Percentiles rank a stretch among this genome's conserved stretches.
phyloP scores from a whole-genome alignment of 2,329 filamentous ascomycete species.

The Apiospora hydei region DNA sequence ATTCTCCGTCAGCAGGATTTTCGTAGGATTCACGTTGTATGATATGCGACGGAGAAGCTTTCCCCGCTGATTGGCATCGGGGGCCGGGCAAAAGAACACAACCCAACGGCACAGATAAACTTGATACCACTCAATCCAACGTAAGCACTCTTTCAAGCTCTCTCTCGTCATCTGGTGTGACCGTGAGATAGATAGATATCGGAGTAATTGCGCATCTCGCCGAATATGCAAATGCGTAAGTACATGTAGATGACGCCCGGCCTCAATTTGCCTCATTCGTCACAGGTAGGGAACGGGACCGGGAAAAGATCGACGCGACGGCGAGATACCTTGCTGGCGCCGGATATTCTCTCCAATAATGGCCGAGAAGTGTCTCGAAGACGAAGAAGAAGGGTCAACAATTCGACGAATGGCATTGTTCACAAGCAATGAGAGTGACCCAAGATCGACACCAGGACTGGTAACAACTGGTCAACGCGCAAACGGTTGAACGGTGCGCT shows the following conservation, averaged over 20 bases:
- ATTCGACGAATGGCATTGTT: background rate
- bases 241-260: background rate
- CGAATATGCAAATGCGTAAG: background rate
- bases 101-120: background rate
- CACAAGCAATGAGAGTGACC: background rate
- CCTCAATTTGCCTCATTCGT: constrained; percentile 15
- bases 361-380: constrained; percentile 3
- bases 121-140: background rate
- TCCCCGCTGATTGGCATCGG: constrained; percentile 11
- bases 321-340: background rate
- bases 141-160: constrained; percentile 13
- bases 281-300: background rate
- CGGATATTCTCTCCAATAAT: background rate
- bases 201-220: background rate
- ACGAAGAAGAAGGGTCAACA: background rate
- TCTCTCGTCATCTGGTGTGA: background rate
- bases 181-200: background rate
- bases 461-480: background rate
- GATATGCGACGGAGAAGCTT: background rate
- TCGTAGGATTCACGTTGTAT: constrained; percentile 1
- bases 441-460: background rate
- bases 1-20: constrained; percentile 12
- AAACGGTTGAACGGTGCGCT: constrained; percentile 15
- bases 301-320: background rate
- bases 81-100: background rate